A percentile compares a stretch with the other conserved stretches of the same genome.
These are phyloP conservation scores for Phytophthora tubulina DNA, from an alignment of 352 stramenopile genomes.

Conservation along the genomic window DNA sequence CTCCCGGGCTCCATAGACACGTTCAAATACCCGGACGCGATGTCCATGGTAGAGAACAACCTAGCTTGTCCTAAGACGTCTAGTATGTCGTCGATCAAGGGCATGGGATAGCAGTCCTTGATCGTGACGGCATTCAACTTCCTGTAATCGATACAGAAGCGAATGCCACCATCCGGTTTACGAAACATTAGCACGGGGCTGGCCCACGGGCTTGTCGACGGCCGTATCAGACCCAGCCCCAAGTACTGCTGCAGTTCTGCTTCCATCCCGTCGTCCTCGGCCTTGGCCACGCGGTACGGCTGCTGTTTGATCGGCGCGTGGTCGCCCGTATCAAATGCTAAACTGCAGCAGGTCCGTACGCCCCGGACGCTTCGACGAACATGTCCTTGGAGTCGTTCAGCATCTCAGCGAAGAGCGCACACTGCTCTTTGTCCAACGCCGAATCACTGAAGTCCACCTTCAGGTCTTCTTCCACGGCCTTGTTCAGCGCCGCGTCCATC, in stretches of 20 bases:
- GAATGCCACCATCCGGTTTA: neutral
- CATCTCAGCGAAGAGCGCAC: too few species aligned
- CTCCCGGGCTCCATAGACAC: neutral
- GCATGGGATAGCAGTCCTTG: neutral
- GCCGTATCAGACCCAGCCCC: neutral
- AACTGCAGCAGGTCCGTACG: too few species aligned
- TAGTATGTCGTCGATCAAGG: neutral
- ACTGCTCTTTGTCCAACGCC: too few species aligned
- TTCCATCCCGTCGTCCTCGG: constrained; percentile 6
- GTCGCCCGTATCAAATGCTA: too few species aligned
- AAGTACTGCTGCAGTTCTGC: neutral
- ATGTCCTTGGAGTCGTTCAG: too few species aligned
- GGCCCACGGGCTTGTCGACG: neutral
- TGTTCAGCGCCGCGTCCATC: too few species aligned
- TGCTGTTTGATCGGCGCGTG: neutral
- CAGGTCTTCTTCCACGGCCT: too few species aligned
- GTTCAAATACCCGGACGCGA: neutral
- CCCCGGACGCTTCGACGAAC: too few species aligned
- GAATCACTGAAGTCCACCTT: too few species aligned
- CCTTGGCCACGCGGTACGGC: constrained; percentile 7
- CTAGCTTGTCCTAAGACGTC: neutral
- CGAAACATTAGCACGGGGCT: neutral
- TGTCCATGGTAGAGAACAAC: constrained; percentile 2
- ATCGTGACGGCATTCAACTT: neutral
- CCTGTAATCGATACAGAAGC: neutral